Base-by-base conservation (phyloP, 2,329 filamentous ascomycete genomes). In the Clarireedia homoeocarpa region DNA sequence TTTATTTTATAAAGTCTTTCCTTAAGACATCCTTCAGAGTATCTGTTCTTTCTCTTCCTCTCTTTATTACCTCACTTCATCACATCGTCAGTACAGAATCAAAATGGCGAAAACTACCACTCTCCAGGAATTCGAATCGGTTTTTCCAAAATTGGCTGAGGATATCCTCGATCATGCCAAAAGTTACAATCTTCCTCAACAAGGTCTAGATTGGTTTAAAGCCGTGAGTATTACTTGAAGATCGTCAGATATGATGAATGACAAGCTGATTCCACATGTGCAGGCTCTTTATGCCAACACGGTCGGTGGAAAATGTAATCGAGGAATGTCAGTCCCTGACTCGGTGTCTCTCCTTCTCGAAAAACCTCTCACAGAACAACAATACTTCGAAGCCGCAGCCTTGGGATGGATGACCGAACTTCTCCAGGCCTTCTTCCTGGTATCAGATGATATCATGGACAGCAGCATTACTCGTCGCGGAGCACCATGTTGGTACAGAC, bases 361-460 rank as follows among this genome's bases (percentile, higher is more conserved):
- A 67, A 76, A 80, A 65, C 76, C 87, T 55, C 83, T 97, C 62
- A 82, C 77, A 62, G 80, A 89, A 60, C 82, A 92, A 57, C 87
- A 97, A 75, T 95, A 91, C 79, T 94, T 95, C 77, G 79, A 89
- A 65, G 80, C 92, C 48, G 89, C 91, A 46, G 87, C 89, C 17
- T 82, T 99, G 17, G 94, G 94, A 69, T 99, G 94, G 94, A 84
- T 96, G 81, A 95, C 95, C 61, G 94, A 99, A 81, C 84, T 99
- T 50, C 87, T 99, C 36, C 94, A 99, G 77, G 92, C 94, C 63
- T 97, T 96, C 81, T 97, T 99, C 83, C 84, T 99, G 58, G 94
- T 99, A 63, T 91, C 89, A 46, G 94, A 99, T 75, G 94, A 99
- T 73, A 96, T 99, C 69, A 99, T 99, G 94, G 94, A 99, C 76